Conservation (phyloP, 1,284 basidiomycete genomes). For the Grifola frondosa region DNA sequence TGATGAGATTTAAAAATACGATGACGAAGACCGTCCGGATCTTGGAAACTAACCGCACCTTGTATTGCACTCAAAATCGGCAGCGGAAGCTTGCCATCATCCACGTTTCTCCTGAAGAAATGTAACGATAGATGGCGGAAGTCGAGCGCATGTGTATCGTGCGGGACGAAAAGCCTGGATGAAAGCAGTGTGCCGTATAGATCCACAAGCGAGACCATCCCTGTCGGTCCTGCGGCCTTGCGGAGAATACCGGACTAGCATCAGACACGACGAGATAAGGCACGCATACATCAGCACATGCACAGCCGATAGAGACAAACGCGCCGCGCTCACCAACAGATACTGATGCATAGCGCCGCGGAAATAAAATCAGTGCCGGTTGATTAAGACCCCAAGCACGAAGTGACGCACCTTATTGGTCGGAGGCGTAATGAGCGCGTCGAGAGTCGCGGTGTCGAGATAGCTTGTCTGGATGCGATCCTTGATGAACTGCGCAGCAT, state of each 20-base stretch:
- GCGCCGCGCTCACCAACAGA: conserved; percentile 16
- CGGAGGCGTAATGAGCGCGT: conserved; percentile 34
- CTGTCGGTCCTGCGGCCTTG: conserved; percentile 35
- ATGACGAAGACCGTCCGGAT: not conserved
- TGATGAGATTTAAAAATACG: not conserved
- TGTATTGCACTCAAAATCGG: conserved; percentile 44
- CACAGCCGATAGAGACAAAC: not conserved
- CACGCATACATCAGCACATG: conserved; percentile 16
- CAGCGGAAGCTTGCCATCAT: conserved; percentile 35
- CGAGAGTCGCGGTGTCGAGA: conserved; percentile 37
- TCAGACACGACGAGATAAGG: no score
- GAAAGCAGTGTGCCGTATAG: conserved; percentile 41
- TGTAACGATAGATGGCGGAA: conserved; percentile 37
- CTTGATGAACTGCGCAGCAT: conserved; percentile 32
- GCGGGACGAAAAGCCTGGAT: conserved; percentile 37
- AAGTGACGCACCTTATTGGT: conserved; percentile 35
- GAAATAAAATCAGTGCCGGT: conserved; percentile 1
- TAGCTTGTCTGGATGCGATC: conserved; percentile 38
- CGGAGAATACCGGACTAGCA: conserved; percentile 38
- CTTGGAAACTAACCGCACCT: conserved; percentile 17
- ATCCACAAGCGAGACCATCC: conserved; percentile 36
- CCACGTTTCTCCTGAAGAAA: conserved; percentile 32
- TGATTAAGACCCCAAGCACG: not conserved
- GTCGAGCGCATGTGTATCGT: conserved; percentile 29
- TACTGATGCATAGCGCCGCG: conserved; percentile 15